Conservation (phyloP, 1,284 basidiomycete genomes). For the Ceratobasidium sp. region DNA sequence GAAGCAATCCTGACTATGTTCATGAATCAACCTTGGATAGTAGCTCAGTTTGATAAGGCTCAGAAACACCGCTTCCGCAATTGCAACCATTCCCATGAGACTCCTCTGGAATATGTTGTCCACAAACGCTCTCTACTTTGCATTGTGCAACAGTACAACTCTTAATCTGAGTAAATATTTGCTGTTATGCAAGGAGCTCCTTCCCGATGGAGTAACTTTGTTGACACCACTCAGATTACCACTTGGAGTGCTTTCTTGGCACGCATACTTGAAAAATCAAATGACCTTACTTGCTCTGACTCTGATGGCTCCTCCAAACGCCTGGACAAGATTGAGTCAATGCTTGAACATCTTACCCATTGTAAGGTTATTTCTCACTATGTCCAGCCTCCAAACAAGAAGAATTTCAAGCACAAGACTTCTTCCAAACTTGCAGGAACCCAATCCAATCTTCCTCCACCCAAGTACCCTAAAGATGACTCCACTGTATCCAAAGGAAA, state of each 20-base stretch:
- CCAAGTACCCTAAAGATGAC: slow-evolving; percentile 48
- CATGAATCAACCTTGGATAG: neutral
- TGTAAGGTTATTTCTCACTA: neutral
- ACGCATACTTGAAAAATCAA: slow-evolving; percentile 43
- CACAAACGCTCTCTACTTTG: neutral
- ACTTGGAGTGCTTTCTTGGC: slow-evolving; percentile 41
- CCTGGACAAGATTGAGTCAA: slow-evolving; percentile 6
- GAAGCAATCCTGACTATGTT: neutral
- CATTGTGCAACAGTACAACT: neutral
- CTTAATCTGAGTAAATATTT: neutral
- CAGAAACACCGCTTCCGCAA: neutral
- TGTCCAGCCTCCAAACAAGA: neutral
- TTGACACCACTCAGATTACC: slow-evolving; percentile 41
- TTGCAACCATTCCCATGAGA: neutral
- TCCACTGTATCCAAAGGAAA: slow-evolving; percentile 44
- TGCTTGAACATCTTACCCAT: neutral
- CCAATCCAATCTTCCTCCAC: slow-evolving; percentile 24
- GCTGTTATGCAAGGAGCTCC: slow-evolving; percentile 47
- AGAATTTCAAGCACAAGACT: slow-evolving; percentile 7
- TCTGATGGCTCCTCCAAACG: slow-evolving; percentile 37
- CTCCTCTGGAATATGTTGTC: neutral
- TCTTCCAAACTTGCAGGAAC: slow-evolving; percentile 25
- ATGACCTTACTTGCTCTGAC: slow-evolving; percentile 36
- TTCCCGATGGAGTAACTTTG: slow-evolving; percentile 42
- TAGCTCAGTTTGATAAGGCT: neutral